These are phyloP conservation scores for Trametes polyzona DNA, from an alignment of 1,284 basidiomycete species.

Conservation along the genomic window DNA sequence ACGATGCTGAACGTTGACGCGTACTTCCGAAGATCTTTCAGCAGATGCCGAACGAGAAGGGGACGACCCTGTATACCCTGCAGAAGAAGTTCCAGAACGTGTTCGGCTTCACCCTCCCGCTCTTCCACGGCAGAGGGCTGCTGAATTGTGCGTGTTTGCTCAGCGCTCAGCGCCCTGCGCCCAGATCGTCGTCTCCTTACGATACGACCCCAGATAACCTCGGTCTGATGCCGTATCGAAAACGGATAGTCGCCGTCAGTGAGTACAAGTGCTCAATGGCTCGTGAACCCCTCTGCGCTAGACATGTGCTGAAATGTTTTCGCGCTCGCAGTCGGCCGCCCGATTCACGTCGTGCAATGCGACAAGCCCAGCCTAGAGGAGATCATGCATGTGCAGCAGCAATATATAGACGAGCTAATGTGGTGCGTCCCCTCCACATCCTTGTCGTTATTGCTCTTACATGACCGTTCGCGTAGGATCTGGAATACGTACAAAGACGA, in stretches of 20 bases:
- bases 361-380: conserved; percentile 85
- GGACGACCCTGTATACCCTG: conserved; percentile 84
- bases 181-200: neutral
- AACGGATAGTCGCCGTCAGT: conserved; percentile 94
- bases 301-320: neutral
- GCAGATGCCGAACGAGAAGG: conserved; percentile 94
- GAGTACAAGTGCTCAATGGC: too few relatives aligned
- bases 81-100: conserved; percentile 90
- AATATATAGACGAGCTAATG: conserved; percentile 92
- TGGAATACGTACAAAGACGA: conserved; percentile 94
- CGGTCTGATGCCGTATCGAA: conserved; percentile 91
- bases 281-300: neutral
- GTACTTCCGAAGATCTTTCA: conserved; percentile 89
- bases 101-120: conserved; percentile 96
- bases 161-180: neutral
- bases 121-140: conserved; percentile 91
- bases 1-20: neutral
- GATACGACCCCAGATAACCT: conserved; percentile 67
- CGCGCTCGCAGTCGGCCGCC: conserved; percentile 71
- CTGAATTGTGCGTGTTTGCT: conserved; percentile 75
- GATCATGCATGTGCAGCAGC: conserved; percentile 78
- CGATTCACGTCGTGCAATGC: conserved; percentile 80
- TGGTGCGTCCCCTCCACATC: conserved; percentile 52
- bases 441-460: neutral
- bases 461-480: conserved; percentile 60